Evolutionary conservation across 495 filamentous ascomycete genomes (phyloP).

Genomic region (Eremomyces bilateralis): DNA sequence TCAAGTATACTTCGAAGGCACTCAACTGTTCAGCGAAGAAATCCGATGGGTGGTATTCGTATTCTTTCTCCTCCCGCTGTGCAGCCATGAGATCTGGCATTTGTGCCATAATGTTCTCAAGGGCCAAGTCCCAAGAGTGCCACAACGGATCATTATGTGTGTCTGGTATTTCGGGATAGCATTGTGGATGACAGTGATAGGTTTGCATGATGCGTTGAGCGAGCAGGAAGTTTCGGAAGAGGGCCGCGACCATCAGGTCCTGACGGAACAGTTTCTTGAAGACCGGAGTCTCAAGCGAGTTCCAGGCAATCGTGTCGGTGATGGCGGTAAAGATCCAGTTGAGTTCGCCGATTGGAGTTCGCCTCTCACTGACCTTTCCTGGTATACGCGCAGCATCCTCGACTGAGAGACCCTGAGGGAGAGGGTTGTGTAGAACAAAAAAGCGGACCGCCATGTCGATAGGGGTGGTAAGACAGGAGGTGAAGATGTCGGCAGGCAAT

Average conservation of each 20-base stretch:
- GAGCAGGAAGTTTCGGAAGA: conserved; percentile 90
- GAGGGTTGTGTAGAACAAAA: conserved; percentile 79
- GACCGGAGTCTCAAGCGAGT: conserved; percentile 61
- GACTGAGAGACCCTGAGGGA: conserved; percentile 49
- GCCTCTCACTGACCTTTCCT: conserved; percentile 71
- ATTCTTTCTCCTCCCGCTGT: conserved; percentile 46
- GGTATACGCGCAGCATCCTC: conserved; percentile 66
- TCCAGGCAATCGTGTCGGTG: conserved; percentile 98
- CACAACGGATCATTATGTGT: conserved; percentile 86
- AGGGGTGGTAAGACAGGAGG: conserved; percentile 84
- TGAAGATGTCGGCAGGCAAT: conserved; percentile 88
- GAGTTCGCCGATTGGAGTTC: conserved; percentile 84
- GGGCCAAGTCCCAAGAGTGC: conserved; percentile 93
- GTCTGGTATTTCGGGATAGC: conserved; percentile 68
- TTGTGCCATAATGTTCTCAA: conserved; percentile 88
- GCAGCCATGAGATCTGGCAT: conserved; percentile 62
- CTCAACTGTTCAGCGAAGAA: conserved; percentile 97
- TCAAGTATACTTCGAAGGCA: conserved; percentile 93
- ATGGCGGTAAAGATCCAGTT: conserved; percentile 99
- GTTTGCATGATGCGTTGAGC: conserved; percentile 88
- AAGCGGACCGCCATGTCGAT: conserved; percentile 93
- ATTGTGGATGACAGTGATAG: conserved; percentile 84
- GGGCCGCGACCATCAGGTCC: conserved; percentile 95
- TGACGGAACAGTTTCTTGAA: conserved; percentile 96
- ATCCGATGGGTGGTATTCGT: conserved; percentile 81